Conservation (phyloP, 1,284 basidiomycete genomes). For the Ceratobasidium sp. region DNA sequence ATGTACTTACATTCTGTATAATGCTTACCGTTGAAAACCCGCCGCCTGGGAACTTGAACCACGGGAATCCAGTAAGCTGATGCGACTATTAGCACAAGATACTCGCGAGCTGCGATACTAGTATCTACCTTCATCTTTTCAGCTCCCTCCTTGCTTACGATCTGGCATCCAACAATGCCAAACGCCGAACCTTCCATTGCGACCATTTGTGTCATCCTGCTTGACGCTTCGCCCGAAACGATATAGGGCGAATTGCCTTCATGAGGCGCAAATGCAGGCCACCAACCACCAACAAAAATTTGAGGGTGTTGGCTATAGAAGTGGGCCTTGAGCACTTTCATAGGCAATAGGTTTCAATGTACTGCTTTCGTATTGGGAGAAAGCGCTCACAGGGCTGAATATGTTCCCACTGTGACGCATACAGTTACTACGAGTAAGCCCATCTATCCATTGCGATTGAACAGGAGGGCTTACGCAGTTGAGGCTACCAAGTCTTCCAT, state of each 20-base stretch:
- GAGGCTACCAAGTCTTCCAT: conserved; percentile 51
- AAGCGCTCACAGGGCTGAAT: conserved; percentile 3
- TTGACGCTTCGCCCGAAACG: conserved; percentile 15
- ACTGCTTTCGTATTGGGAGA: neutral
- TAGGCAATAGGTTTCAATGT: neutral
- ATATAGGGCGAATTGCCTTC: conserved; percentile 16
- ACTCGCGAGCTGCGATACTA: neutral
- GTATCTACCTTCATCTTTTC: conserved; percentile 14
- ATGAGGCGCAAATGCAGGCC: conserved; percentile 15
- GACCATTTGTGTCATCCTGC: conserved; percentile 19
- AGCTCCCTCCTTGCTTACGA: conserved; percentile 5
- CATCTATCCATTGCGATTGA: neutral
- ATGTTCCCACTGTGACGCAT: conserved; percentile 17
- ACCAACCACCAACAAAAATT: conserved; percentile 24
- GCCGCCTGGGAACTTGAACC: conserved; percentile 28
- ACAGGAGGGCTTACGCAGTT: conserved; percentile 47
- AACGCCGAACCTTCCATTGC: conserved; percentile 25
- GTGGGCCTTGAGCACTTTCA: conserved; percentile 14
- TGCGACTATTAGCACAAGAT: neutral
- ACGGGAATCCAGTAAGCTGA: conserved; percentile 18
- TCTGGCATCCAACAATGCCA: conserved; percentile 14
- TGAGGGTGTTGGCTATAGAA: conserved; percentile 26
- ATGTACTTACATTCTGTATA: neutral
- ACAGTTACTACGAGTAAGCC: neutral
- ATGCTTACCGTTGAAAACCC: conserved; percentile 14